Evolutionary conservation across 495 filamentous ascomycete species (phyloP), one percentile per base, ranked within the genome.

Genomic region (Penicillium diatomitis): DNA sequence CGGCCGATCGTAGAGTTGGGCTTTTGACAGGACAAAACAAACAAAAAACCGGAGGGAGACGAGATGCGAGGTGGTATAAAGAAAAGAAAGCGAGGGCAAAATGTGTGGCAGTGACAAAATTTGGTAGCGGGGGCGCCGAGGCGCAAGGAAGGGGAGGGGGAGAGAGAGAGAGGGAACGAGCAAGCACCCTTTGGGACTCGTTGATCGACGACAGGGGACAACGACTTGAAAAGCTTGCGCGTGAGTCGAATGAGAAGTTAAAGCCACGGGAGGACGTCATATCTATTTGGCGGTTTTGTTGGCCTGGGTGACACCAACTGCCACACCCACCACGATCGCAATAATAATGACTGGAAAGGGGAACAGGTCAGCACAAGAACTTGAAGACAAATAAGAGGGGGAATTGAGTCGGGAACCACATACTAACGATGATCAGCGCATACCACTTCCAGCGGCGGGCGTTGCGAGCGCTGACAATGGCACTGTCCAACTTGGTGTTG

Each of bases 391-490:
- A 4, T 2, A 30, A 2, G 8, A n/a, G 30, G 7, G 29, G 9
- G 20, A 28, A 10, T 35, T 38, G 12, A 35, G 48, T 7, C 41
- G 4, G 12, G 51, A 12, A 40, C 46, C 41, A 87, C 85, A 70
- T 81, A 90, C 87, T 72, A 53, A 77, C 61, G 54, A 97, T 86
- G 57, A 85, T 78, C 61, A 96, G 66, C 68, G 90, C 95, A 61
- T 87, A 91, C 92, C 92, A 98, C 86, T 97, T 98, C 89, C 95
- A 96, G 72, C 82, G 86, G 52, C 87, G 79, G 34, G 85, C 82
- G 44, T 78, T 77, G 57, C 82, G 70, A n/a, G 94, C 90, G 52
- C 85, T 94, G 32, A 71, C 71, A 41, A 95, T 83, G 10, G 90
- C 94, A 11, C 74, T 74, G 39, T 72, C 80, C 35, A 97, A 80